Conservation (phyloP, 345 rosid species). For the Microcos paniculata region DNA sequence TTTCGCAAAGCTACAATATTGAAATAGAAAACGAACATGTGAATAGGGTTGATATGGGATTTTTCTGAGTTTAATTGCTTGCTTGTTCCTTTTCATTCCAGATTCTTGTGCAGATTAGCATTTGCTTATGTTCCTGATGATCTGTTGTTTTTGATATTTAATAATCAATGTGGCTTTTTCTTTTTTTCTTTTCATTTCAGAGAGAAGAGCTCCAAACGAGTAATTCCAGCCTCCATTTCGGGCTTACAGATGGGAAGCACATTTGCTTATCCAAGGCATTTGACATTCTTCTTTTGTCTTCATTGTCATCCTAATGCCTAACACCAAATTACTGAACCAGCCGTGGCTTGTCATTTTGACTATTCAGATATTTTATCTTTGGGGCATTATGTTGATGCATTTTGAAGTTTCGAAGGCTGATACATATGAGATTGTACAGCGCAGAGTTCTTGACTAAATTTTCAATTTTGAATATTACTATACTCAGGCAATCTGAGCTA, state of each 20-base stretch:
- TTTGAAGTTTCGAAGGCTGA: slow-evolving; percentile 13
- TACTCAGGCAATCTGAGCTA: slow-evolving; percentile 13
- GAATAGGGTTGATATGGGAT: background rate
- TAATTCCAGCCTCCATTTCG: slow-evolving; percentile 3
- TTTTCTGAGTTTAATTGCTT: background rate
- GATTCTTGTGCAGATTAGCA: background rate
- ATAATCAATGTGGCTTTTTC: background rate
- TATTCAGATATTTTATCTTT: slow-evolving; percentile 5
- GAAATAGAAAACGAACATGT: background rate
- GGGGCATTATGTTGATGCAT: slow-evolving; percentile 12
- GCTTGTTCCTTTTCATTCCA: background rate
- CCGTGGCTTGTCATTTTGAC: background rate
- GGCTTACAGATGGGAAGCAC: background rate
- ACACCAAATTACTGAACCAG: background rate
- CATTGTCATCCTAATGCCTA: background rate
- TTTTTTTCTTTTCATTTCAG: slow-evolving; percentile 39
- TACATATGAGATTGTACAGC: slow-evolving; percentile 29
- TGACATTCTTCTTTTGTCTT: background rate
- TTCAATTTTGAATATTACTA: slow-evolving; percentile 16
- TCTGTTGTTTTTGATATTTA: background rate
- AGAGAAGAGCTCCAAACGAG: slow-evolving; percentile 5
- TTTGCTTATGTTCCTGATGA: background rate
- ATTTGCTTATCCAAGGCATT: background rate
- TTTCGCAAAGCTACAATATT: background rate
- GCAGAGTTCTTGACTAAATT: slow-evolving; percentile 18